These are phyloP conservation scores for Porpolomopsis calyptriformis DNA, from an alignment of 768 basidiomycete species.

Conservation along the genomic window DNA sequence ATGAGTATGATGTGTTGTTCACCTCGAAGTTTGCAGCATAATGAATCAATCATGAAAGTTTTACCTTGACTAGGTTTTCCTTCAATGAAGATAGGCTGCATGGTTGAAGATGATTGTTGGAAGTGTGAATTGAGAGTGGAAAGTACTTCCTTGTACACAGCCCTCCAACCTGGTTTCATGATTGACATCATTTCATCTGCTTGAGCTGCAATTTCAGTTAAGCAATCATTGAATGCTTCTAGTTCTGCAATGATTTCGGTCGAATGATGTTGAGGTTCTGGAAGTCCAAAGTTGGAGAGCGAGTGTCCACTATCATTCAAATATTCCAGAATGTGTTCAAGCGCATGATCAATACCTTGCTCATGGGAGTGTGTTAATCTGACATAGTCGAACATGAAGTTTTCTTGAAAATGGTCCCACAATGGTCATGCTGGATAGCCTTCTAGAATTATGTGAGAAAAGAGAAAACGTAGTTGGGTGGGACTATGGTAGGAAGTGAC, in stretches of 20 bases:
- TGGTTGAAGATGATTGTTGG: background rate
- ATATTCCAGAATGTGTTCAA: background rate
- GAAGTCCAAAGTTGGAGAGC: background rate
- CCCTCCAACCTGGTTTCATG: background rate
- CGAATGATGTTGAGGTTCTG: background rate
- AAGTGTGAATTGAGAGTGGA: background rate
- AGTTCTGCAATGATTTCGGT: background rate
- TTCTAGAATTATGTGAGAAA: background rate
- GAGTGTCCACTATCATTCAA: background rate
- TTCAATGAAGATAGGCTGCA: background rate
- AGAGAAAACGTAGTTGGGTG: slow-evolving; percentile 4
- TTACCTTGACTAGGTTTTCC: slow-evolving; percentile 6
- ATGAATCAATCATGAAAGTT: background rate
- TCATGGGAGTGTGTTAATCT: background rate
- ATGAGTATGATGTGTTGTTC: slow-evolving; percentile 1
- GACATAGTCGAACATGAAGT: background rate
- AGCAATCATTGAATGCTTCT: background rate
- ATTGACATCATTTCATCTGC: background rate
- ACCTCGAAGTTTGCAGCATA: slow-evolving; percentile 1
- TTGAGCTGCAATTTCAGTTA: background rate
- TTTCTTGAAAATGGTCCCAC: slow-evolving; percentile 1
- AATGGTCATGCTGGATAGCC: background rate
- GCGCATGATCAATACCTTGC: background rate
- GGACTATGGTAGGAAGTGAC: background rate
- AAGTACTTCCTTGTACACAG: background rate